Evolutionary conservation across 441 rosid genomes (phyloP), one percentile per base, ranked within the genome.

Genomic region (Pelargonium australe): DNA sequence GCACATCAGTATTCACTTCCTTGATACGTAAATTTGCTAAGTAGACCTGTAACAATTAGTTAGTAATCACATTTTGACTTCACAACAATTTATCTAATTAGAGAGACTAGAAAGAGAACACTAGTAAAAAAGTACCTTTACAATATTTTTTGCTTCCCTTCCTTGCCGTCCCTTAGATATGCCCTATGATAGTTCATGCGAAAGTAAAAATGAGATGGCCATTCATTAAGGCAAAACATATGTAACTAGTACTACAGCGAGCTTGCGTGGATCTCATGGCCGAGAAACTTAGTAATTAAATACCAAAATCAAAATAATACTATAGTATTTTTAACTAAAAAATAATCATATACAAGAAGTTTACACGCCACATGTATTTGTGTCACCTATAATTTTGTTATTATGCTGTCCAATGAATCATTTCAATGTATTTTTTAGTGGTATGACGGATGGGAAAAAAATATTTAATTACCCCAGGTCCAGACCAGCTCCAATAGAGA

Each of bases 161-260:
- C 97, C 98, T 66, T 93, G 98, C n/a, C 85, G 81, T 73, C 87
- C 98, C 81, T 93, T 91, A 5, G 98, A 89, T 75, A 89, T 78
- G 47, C 86, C 89, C 95, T 92, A 75, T 45, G 3, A 31, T 31
- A 31, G 37, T 31, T 31, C 37, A 31, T 31, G 3, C 37, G 5
- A 31, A 31, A 3, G 37, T 31, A 45, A 5, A 70, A 2, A 67
- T 47, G 17, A 68, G 20, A 51, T n/a, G 7, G 58, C 19, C 19
- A n/a, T 4, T 17, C 58, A 7, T 51, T 53, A 53, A 53, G 23
- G 62, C 25, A 55, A 55, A 55, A 55, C 7, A 16, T 40, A 65
- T 62, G 19, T 9, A 16, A 68, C 37, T 31, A 31, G 37, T 31
- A 31, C 37, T 31, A 3, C 37, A 31, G 37, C 37, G 5, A 31